Base-by-base conservation (phyloP, 2,329 filamentous ascomycete species). In the Penicillium sumatraense region DNA sequence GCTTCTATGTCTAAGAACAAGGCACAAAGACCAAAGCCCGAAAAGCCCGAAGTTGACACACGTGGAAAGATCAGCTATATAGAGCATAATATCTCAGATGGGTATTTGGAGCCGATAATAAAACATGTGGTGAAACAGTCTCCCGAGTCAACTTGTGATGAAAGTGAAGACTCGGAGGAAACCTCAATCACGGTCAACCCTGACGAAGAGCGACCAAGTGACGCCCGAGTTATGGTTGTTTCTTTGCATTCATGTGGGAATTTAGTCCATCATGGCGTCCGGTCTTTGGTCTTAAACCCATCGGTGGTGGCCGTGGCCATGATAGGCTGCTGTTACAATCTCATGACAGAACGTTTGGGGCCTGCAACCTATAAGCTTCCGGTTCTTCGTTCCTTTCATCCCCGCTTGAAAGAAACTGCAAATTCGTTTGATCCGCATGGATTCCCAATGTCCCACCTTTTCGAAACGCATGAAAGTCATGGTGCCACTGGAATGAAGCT, bases 221-320 rank as follows among this genome's bases (percentile, higher is more conserved):
- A 69, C 41, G 67, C 68, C 16, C 67, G 60, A 27, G 80, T 96
- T 33, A 92, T 97, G 88, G 90, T 93, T 14, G 88, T 98, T 26
- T 98, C 95, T 0, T 90, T 99, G 16, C 95, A 99, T 73, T 98
- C 93, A 0, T 99, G 95, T 70, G 95, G 95, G 24, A 98, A 99
- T 64, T 86, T 99, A n/a, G 89, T 96, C 0, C 95, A 99, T 73
- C 93, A 96, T 70, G 95, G 90, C 9, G 88, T 99, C 54, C 87
- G 91, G 13, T 96, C 93, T 0, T 83, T 99, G 18, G 76, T 93
- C 1, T 77, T 96, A 54, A 98, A 97, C 69, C 88, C 89, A 0
- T 84, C 87, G 4, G 93, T 98, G 52, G 86, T 86, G 27, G 91
- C 92, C n/a, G 89, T 98, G 20, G 93, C 93, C 54, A 93, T 99